These are phyloP conservation scores for Botrytis medusae DNA, from an alignment of 2,329 filamentous ascomycete species.

Conservation along the genomic window DNA sequence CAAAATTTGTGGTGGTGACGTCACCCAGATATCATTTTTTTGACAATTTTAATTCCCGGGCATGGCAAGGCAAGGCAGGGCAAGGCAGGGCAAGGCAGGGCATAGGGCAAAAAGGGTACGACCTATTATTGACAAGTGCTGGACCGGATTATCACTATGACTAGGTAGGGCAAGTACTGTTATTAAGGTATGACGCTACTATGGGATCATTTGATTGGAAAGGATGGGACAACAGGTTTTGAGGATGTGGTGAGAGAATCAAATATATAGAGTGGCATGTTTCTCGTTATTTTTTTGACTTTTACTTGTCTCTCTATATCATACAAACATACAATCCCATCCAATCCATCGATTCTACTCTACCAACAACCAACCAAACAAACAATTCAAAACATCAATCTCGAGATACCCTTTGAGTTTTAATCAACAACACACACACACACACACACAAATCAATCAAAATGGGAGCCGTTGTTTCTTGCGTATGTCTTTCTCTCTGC, in stretches of 20 bases:
- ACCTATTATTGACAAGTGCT: not conserved
- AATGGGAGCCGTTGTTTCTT: constrained; percentile 43
- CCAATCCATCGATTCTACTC: not conserved
- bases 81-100: not conserved
- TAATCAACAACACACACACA: not conserved
- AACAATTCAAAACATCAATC: not conserved
- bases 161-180: not conserved
- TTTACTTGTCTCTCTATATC: not conserved
- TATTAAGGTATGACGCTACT: constrained; percentile 16
- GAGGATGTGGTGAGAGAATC: not conserved
- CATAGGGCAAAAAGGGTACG: not conserved
- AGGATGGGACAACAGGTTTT: not conserved
- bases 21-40: not conserved
- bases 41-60: not conserved
- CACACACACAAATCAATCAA: constrained; percentile 25
- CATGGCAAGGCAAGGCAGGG: not conserved
- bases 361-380: not conserved
- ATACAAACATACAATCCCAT: not conserved
- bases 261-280: constrained; percentile 8
- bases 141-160: not conserved
- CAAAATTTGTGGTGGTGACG: not conserved
- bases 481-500: constrained; percentile 38
- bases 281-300: not conserved
- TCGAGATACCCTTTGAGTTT: not conserved
- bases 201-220: constrained; percentile 2